Base-by-base conservation (phyloP, 805 yeast species). In the Maudiozyma serrabonitensis region DNA sequence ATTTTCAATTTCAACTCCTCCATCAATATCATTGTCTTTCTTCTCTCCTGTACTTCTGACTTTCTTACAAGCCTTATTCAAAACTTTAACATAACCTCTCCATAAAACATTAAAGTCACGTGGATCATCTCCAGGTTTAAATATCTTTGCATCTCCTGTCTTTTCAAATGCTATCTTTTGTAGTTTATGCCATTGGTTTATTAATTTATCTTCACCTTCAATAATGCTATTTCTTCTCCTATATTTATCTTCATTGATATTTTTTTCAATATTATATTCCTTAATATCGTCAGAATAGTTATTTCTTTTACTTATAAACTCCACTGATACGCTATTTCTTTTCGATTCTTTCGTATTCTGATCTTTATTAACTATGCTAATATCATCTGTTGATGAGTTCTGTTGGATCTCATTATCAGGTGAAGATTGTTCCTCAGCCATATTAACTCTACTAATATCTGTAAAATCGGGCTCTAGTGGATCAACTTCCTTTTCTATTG, bases 161-260 rank as follows among this genome's bases (percentile, higher is more conserved):
- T 70, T 56, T 44, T 71, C 71, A 51, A 70, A 73, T 49, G 78
- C 73, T 12, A 63, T 54, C 47, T 69, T 69, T 55, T 73, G 76
- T 55, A 76, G 57, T 31, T 57, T 66, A 11, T 50, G 50, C 26
- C 70, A 47, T 4, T 52, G 47, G 11, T 52, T 51, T 21, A 49
- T 51, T 21, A 53, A 43, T 11, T 40, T 23, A 50, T 54, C 12
- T 52, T 47, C 49, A 13, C 26, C 39, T 19, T 47, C 46, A 26
- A 41, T 28, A 15, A 26, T 42, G 35, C 46, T 41, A 18, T 35
- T 42, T 34, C 49, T 34, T 47, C 46, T 44, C 19, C 46, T 42
- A 25, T 18, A 47, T 15, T 42, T n/a, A 7, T 46, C 49, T 34
- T 46, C 45, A 13, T 41, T n/a, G 13, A 46, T 41, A 11, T 32